A percentile compares a stretch with the other conserved stretches of the same genome.
Conservation (phyloP, 208 protist species). For the Trichomonas tenax region DNA sequence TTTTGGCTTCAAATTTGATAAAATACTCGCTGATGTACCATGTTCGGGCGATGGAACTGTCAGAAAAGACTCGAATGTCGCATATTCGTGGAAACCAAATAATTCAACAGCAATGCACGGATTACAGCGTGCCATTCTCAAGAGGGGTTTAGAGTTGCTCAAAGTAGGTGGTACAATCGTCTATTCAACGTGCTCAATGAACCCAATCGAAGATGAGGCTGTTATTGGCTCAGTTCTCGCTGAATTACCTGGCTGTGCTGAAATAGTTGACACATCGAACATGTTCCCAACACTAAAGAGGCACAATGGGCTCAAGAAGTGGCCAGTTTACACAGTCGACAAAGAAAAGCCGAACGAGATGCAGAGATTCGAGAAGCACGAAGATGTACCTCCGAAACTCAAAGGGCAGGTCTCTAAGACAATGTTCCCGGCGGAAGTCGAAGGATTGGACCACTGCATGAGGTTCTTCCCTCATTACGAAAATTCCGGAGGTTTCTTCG, state of each 20-base stretch:
- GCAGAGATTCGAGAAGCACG: background rate
- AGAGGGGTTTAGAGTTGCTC: constrained; percentile 24
- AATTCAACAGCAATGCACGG: constrained; percentile 27
- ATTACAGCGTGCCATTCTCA: constrained; percentile 34
- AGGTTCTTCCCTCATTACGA: constrained; percentile 48
- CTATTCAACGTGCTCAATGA: constrained; percentile 52
- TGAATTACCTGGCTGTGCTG: background rate
- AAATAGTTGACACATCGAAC: constrained; percentile 38
- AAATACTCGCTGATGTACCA: constrained; percentile 46
- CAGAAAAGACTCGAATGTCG: constrained; percentile 42
- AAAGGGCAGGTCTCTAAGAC: background rate
- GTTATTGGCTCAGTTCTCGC: constrained; percentile 43
- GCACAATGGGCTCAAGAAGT: constrained; percentile 34
- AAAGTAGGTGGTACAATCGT: constrained; percentile 37
- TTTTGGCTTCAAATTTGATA: constrained; percentile 27
- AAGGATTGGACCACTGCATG: constrained; percentile 31
- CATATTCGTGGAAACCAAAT: constrained; percentile 30
- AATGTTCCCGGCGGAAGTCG: background rate
- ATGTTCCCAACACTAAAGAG: constrained; percentile 31
- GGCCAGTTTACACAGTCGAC: constrained; percentile 31
- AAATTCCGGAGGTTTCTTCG: constrained; percentile 55
- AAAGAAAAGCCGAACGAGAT: background rate
- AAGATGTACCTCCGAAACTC: background rate
- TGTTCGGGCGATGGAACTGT: constrained; percentile 48
- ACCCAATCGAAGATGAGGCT: constrained; percentile 52